Evolutionary conservation across 2,329 filamentous ascomycete species (phyloP), one percentile per base, ranked within the genome.

Genomic region (Alternaria brassicicola): DNA sequence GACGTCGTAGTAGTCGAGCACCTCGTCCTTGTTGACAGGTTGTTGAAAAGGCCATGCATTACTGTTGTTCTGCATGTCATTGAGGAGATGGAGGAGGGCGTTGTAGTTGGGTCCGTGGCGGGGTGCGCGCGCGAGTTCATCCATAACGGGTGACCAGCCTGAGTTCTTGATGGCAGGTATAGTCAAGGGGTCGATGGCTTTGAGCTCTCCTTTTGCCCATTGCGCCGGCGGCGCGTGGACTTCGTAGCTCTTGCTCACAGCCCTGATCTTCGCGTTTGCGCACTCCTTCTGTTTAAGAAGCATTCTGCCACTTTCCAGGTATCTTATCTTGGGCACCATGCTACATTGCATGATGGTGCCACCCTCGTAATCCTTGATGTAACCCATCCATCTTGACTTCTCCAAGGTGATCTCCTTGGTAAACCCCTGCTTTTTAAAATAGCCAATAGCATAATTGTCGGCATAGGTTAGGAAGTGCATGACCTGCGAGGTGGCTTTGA

Each of bases 401-500:
- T 95, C 91, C 1, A 99, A 86, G 0, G 93, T 97, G 64, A 99
- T 98, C 70, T 99, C 94, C 76, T 99, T 99, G 2, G 95, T 98
- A 74, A 99, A 99, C 0, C 95, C 95, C 76, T 99, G 95, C 76
- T 99, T 99, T 78, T 98, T 96, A 79, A 99, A 99, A 78, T 98
- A 99, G 10, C 95, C 95, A 65, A 97, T 99, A 36, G 95, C 95
- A 73, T 98, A 98, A 78, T 99, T 99, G 78, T 99, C 95, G 64
- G 95, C 95, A 73, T 99, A 99, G 1, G 95, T 99, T 2, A 99
- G 84, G 78, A 99, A 99, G 78, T 99, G 93, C 93, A 97, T 98
- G 46, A 99, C 93, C 65, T 93, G 89, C 52, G 92, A 96, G 1
- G 94, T 97, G 6, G 94, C 93, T 78, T 97, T 97, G 76, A 99